phyloP scores from a whole-genome alignment of 2,329 filamentous ascomycete species.

The Pestalotiopsis sp. region DNA sequence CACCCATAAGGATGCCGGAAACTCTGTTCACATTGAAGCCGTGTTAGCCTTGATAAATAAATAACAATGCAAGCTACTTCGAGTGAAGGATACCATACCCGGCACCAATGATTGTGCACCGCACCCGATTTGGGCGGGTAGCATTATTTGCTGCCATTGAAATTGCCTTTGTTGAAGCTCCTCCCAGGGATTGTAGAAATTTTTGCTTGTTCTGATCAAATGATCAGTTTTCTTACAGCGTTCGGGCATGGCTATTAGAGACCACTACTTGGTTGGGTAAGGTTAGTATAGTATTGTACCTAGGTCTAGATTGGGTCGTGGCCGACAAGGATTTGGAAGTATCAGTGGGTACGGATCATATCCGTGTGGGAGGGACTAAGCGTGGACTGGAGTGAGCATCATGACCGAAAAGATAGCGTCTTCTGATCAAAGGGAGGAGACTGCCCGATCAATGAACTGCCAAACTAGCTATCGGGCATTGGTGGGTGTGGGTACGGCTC shows the following conservation, averaged over 20 bases:
- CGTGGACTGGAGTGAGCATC: no score
- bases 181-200: neutral
- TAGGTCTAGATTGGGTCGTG: neutral
- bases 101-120: neutral
- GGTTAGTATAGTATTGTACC: neutral
- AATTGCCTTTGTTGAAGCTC: neutral
- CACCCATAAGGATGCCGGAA: neutral
- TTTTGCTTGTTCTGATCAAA: neutral
- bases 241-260: neutral
- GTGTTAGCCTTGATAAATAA: neutral
- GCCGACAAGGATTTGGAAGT: neutral
- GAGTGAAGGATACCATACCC: neutral
- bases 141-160: neutral
- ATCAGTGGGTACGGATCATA: neutral
- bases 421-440: no score
- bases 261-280: neutral
- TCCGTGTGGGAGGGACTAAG: neutral
- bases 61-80: no score
- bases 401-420: no score
- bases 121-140: neutral
- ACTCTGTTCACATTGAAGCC: neutral
- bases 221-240: neutral
- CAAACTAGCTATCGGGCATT: no score
- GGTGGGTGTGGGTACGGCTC: no score
- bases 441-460: no score